These are phyloP conservation scores for Phytopythium chamaehyphon DNA, from an alignment of 352 stramenopile species.

Conservation along the genomic window DNA sequence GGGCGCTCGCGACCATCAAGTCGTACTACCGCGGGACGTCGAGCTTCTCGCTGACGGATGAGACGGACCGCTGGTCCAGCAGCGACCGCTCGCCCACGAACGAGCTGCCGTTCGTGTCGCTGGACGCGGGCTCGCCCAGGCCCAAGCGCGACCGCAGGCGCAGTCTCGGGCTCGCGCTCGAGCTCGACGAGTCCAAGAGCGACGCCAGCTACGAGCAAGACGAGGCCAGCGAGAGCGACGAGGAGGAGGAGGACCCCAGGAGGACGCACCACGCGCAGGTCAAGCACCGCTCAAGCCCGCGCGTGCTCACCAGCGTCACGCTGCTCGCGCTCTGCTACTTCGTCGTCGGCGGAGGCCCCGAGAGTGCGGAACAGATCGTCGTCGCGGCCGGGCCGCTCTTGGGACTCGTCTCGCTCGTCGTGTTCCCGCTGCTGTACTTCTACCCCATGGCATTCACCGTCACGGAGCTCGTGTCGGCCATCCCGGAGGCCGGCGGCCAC, in stretches of 20 bases:
- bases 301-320: slow-evolving; percentile 28
- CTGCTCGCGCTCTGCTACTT: slow-evolving; percentile 62
- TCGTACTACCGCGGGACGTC: slow-evolving; percentile 10
- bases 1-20: slow-evolving; percentile 7
- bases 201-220: background rate
- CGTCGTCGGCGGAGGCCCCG: slow-evolving; percentile 36
- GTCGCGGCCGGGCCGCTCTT: slow-evolving; percentile 36
- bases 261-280: background rate
- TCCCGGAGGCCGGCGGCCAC: slow-evolving; percentile 46
- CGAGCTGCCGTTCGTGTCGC: slow-evolving; percentile 3
- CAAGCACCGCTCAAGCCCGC: slow-evolving; percentile 4
- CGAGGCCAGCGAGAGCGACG: background rate
- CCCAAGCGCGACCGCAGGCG: background rate
- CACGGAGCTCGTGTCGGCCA: slow-evolving; percentile 40
- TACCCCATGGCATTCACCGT: slow-evolving; percentile 42
- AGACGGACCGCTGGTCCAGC: slow-evolving; percentile 7
- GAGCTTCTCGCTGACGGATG: slow-evolving; percentile 9
- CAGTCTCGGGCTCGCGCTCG: background rate
- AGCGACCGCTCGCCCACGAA: slow-evolving; percentile 4
- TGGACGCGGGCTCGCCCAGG: background rate
- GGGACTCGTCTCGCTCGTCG: slow-evolving; percentile 26
- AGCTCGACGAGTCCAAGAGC: slow-evolving; percentile 3
- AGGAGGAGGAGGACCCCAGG: background rate
- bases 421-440: slow-evolving; percentile 45
- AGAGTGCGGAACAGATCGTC: slow-evolving; percentile 39